Evolutionary conservation across 2,329 filamentous ascomycete genomes (phyloP).

Genomic region (Colletotrichum sp.): DNA sequence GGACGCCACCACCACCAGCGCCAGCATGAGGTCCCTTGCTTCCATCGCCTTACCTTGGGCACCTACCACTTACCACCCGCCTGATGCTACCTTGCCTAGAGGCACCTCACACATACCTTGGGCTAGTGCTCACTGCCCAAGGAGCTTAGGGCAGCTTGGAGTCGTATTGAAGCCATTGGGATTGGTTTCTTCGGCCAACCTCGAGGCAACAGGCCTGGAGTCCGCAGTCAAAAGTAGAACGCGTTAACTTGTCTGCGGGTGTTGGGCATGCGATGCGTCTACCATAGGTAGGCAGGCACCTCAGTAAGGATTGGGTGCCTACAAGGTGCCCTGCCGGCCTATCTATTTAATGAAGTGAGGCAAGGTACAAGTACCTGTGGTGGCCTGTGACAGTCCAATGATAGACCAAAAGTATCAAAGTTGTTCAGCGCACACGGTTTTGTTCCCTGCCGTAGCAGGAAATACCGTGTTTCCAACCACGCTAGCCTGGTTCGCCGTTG

Average conservation of each 20-base stretch:
- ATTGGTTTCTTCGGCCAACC: not conserved
- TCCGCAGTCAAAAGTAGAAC: not conserved
- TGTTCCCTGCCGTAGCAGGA: not conserved
- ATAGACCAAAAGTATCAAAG: not conserved
- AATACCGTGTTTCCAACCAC: not conserved
- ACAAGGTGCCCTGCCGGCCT: not conserved
- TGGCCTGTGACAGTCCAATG: not conserved
- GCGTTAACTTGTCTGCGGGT: not conserved
- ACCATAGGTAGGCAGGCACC: not conserved
- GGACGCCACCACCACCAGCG: not conserved
- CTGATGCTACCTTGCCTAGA: not conserved
- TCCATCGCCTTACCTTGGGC: not conserved
- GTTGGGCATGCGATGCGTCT: not conserved
- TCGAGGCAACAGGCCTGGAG: not conserved
- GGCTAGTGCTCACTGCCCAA: not conserved
- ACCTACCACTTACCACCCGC: not conserved
- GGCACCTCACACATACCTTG: not conserved
- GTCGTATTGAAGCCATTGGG: not conserved
- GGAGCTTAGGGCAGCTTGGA: not conserved
- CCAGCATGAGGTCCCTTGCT: not conserved
- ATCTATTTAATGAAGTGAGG: not conserved
- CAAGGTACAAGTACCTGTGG: not conserved
- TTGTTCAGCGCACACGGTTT: not conserved
- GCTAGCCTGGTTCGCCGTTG: conserved; percentile 8
- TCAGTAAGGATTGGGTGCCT: not conserved